Percentiles rank a stretch among this genome's conserved stretches.
Conservation (phyloP, 2,329 filamentous ascomycete species). For the Septoria petroselini region DNA sequence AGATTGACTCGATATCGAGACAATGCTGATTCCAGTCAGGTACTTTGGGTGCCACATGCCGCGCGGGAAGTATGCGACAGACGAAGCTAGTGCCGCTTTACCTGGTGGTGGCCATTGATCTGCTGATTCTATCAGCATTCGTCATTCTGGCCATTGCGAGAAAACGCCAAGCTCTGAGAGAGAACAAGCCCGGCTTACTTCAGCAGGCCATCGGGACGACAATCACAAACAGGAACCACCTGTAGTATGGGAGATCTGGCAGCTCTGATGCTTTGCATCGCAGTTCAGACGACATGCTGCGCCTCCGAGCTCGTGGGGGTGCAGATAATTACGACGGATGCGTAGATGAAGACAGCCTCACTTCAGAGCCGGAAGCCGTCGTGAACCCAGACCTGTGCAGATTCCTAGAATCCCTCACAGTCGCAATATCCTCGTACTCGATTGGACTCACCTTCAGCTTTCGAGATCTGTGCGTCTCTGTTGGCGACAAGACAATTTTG, state of each 20-base stretch:
- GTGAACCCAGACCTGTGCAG: constrained; percentile 45
- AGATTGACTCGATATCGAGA: background rate
- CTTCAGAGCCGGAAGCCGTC: constrained; percentile 30
- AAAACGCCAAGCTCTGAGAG: constrained; percentile 25
- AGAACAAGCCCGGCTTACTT: constrained; percentile 17
- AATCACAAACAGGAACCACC: background rate
- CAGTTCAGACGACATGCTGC: constrained; percentile 16
- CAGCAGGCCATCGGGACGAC: background rate
- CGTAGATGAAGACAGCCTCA: constrained; percentile 32
- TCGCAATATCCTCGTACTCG: constrained; percentile 50
- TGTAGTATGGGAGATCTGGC: background rate
- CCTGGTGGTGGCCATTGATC: constrained; percentile 44
- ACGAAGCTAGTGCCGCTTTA: constrained; percentile 46
- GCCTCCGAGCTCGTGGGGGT: constrained; percentile 26
- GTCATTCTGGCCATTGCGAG: constrained; percentile 40
- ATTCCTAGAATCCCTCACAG: constrained; percentile 55
- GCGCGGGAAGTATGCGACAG: constrained; percentile 45
- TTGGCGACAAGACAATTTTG: constrained; percentile 44
- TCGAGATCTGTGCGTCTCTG: constrained; percentile 42
- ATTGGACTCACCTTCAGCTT: constrained; percentile 57
- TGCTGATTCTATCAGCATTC: constrained; percentile 41
- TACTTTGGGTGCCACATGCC: constrained; percentile 47
- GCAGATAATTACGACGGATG: constrained; percentile 33
- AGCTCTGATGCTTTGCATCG: background rate
- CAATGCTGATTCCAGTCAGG: background rate